phyloP scores from a whole-genome alignment of 2,329 filamentous ascomycete genomes.

The Neopestalotiopsis rosae region DNA sequence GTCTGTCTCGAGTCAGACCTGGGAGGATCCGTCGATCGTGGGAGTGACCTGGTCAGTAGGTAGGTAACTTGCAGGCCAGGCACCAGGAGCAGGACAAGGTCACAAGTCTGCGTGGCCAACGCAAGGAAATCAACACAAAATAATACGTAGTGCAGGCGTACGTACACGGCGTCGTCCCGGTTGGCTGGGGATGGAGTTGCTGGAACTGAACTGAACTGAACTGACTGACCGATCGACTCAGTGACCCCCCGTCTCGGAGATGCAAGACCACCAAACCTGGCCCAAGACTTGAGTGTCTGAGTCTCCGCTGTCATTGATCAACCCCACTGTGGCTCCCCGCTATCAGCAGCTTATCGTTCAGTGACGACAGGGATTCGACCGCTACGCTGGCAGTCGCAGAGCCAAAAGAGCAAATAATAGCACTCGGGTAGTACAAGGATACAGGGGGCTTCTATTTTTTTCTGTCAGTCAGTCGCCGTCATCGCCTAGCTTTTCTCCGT shows the following conservation, averaged over 20 bases:
- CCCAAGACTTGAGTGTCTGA: not conserved
- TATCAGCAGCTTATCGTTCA: conserved; percentile 12
- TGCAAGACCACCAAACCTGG: not conserved
- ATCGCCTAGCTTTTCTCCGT: conserved; percentile 7
- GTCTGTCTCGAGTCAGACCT: not conserved
- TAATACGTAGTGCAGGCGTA: not conserved
- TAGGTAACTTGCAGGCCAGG: not conserved
- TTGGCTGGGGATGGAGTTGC: not conserved
- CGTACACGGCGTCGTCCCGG: not conserved
- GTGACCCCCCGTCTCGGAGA: not conserved
- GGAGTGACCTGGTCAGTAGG: not conserved
- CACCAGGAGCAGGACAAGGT: not conserved
- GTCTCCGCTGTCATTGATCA: not conserved
- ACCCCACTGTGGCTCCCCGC: conserved; percentile 4
- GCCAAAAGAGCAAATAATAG: too few relatives aligned
- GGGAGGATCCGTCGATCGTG: conserved; percentile 2
- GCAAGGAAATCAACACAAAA: not conserved
- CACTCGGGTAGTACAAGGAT: not conserved
- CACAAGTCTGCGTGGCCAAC: not conserved
- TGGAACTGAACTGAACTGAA: not conserved
- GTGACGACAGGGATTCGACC: conserved; percentile 2
- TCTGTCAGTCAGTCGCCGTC: conserved; percentile 1
- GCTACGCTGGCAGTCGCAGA: not conserved
- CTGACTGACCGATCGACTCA: not conserved
- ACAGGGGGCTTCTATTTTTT: not conserved